phyloP scores from a whole-genome alignment of 306 rosid species.

The Malus asiatica region DNA sequence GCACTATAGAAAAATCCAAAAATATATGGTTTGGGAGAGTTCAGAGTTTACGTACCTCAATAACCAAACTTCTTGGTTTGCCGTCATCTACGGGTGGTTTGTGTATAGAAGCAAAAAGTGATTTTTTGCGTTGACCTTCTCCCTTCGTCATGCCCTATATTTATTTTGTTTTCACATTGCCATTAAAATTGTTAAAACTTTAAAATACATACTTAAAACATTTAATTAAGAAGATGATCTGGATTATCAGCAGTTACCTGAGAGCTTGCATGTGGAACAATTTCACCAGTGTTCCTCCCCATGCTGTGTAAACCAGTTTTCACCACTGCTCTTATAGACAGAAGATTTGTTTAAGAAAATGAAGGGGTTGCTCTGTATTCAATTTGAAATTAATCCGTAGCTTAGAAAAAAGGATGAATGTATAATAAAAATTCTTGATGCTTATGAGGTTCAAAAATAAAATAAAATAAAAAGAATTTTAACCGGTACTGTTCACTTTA shows the following conservation, averaged over 20 bases:
- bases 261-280: slow-evolving; percentile 36
- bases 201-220: not conserved
- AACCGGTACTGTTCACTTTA: too few species aligned
- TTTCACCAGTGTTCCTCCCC: slow-evolving; percentile 58
- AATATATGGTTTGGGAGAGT: not conserved
- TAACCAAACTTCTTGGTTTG: slow-evolving; percentile 74
- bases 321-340: slow-evolving; percentile 24
- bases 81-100: slow-evolving; percentile 43
- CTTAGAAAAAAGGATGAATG: too few species aligned
- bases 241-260: slow-evolving; percentile 37
- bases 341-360: not conserved
- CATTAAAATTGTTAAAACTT: not conserved
- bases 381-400: too few species aligned
- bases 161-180: slow-evolving; percentile 6
- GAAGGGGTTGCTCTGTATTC: too few species aligned
- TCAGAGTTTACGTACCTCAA: slow-evolving; percentile 44
- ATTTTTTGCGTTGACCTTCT: slow-evolving; percentile 41
- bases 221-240: not conserved
- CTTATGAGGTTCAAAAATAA: too few species aligned
- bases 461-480: too few species aligned
- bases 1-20: not conserved
- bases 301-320: slow-evolving; percentile 17
- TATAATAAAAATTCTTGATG: too few species aligned
- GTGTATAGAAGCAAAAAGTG: slow-evolving; percentile 30
- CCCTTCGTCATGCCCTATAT: slow-evolving; percentile 21